phyloP scores from a whole-genome alignment of 176 grass and related monocot species.

The Melocanna baccifera region DNA sequence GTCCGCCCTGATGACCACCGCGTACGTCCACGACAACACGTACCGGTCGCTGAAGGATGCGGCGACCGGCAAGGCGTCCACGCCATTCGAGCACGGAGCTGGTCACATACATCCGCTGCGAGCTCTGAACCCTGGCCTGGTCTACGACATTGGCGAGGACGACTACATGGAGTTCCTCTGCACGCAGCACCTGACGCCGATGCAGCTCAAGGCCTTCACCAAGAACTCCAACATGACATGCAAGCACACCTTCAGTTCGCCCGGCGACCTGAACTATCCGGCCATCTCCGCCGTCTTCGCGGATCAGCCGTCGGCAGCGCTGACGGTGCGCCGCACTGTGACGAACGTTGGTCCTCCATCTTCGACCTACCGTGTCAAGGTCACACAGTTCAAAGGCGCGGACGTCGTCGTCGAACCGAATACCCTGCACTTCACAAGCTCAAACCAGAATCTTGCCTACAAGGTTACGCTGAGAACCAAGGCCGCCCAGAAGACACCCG shows the following conservation, averaged over 20 bases:
- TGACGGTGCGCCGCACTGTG: constrained; percentile 66
- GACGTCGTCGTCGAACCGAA: constrained; percentile 60
- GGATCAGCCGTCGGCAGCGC: constrained; percentile 30
- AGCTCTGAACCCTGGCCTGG: constrained; percentile 74
- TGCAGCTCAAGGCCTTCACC: constrained; percentile 76
- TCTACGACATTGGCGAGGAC: constrained; percentile 63
- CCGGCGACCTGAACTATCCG: constrained; percentile 86
- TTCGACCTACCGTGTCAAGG: constrained; percentile 61
- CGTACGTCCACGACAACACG: constrained; percentile 95
- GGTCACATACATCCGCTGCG: constrained; percentile 83
- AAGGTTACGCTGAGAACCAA: constrained; percentile 68
- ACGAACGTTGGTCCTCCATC: constrained; percentile 77
- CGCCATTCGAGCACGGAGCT: constrained; percentile 78
- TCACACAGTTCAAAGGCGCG: constrained; percentile 66
- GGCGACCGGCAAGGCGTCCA: constrained; percentile 69
- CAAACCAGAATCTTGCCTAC: constrained; percentile 80
- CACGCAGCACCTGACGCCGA: constrained; percentile 68
- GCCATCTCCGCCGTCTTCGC: constrained; percentile 77
- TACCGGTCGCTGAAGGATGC: constrained; percentile 59
- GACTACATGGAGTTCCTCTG: constrained; percentile 95
- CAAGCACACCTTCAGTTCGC: constrained; percentile 58
- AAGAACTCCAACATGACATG: constrained; percentile 75
- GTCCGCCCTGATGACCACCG: constrained; percentile 96
- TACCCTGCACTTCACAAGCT: constrained; percentile 55
- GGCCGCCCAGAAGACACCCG: constrained; percentile 50